Conservation (phyloP, 2,329 filamentous ascomycete species). For the Blastomyces emzantsi region DNA sequence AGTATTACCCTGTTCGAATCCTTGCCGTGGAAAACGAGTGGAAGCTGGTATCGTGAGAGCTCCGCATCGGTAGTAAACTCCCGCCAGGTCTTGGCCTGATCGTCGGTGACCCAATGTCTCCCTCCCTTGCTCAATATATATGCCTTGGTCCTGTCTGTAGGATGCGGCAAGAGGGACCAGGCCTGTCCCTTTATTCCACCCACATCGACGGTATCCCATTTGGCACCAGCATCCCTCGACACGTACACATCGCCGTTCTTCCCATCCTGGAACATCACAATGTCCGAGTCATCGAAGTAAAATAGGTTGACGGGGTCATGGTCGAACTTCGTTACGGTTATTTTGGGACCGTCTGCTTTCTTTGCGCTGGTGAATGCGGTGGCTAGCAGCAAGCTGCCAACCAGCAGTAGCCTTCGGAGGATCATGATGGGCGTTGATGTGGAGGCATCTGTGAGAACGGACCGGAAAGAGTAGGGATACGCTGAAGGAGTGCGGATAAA, state of each 20-base stretch:
- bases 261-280: constrained; percentile 64
- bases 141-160: constrained; percentile 67
- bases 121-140: constrained; percentile 63
- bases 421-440: constrained; percentile 30
- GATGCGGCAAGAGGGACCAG: constrained; percentile 61
- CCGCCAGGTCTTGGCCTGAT: constrained; percentile 74
- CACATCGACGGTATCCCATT: constrained; percentile 60
- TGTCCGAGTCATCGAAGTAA: constrained; percentile 87
- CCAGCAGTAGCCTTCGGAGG: constrained; percentile 38
- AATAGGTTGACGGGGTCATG: constrained; percentile 59
- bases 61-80: constrained; percentile 54
- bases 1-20: constrained; percentile 82
- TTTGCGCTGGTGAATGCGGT: constrained; percentile 37
- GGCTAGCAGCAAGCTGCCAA: constrained; percentile 45
- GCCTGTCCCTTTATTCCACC: constrained; percentile 45
- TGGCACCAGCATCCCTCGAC: constrained; percentile 69
- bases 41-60: constrained; percentile 25
- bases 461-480: neutral
- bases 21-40: constrained; percentile 69
- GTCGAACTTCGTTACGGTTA: constrained; percentile 58
- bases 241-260: constrained; percentile 59
- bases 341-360: constrained; percentile 52
- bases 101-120: constrained; percentile 72
- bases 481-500: neutral
- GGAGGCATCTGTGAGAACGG: constrained; percentile 9